Percentiles rank a stretch among this genome's conserved stretches.
phyloP scores from a whole-genome alignment of 257 asterid species.

The Jacaranda copaia region DNA sequence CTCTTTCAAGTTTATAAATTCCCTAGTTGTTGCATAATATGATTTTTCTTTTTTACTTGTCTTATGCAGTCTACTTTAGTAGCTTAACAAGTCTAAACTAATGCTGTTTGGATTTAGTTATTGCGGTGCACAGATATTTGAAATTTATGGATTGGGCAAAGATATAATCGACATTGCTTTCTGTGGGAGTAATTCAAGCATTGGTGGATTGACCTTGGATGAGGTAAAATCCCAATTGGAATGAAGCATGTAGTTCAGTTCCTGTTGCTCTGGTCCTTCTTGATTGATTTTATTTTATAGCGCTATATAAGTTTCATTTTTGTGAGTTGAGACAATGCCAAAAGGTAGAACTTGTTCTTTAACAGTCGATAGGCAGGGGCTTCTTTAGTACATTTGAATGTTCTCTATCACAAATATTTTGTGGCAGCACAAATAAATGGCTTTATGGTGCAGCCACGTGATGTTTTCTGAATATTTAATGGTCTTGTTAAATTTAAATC shows the following conservation, averaged over 20 bases:
- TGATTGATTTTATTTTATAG: neutral
- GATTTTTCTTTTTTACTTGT: slow-evolving; percentile 24
- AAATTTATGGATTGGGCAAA: slow-evolving; percentile 91
- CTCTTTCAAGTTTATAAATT: slow-evolving; percentile 21
- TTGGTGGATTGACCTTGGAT: slow-evolving; percentile 95
- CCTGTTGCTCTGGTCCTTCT: slow-evolving; percentile 25
- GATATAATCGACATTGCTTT: slow-evolving; percentile 84
- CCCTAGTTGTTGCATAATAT: slow-evolving; percentile 1
- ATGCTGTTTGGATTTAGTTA: slow-evolving; percentile 62
- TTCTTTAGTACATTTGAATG: no score
- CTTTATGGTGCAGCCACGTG: no score
- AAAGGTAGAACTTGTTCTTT: no score
- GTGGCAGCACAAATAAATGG: no score
- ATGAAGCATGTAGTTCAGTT: slow-evolving; percentile 32
- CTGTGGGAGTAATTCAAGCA: slow-evolving; percentile 89
- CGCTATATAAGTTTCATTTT: neutral
- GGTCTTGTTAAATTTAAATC: no score
- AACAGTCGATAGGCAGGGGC: no score
- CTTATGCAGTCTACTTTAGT: slow-evolving; percentile 17
- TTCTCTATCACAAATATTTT: no score
- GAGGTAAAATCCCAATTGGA: slow-evolving; percentile 66
- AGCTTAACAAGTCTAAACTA: slow-evolving; percentile 36
- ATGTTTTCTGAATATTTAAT: no score
- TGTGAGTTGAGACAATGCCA: no score
- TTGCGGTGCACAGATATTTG: slow-evolving; percentile 99